Evolutionary conservation across 495 filamentous ascomycete species (phyloP).

Genomic region (Podospora comata): DNA sequence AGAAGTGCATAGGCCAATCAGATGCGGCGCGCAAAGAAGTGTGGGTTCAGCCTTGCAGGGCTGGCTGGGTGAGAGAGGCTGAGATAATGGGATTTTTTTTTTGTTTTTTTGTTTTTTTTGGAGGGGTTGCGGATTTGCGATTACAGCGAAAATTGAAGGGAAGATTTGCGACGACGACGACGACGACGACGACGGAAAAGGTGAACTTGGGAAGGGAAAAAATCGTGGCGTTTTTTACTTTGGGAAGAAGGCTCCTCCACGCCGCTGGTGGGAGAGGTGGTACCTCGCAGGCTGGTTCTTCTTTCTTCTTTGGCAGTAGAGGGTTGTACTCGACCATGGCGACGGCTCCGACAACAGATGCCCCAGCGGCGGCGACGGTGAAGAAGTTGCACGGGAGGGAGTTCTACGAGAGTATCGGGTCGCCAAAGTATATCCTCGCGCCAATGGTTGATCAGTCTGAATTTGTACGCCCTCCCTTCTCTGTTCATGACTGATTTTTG

Average conservation of each 20-base stretch:
- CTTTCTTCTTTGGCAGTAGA: not conserved
- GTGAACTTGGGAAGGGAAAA: not conserved
- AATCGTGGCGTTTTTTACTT: not conserved
- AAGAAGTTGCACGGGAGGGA: slow-evolving; percentile 75
- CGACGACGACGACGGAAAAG: not conserved
- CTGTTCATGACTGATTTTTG: not conserved
- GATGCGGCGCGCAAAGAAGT: not conserved
- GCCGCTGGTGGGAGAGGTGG: not conserved
- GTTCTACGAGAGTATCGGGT: slow-evolving; percentile 91
- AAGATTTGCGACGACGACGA: not conserved
- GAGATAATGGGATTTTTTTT: not conserved
- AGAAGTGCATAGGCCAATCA: not conserved
- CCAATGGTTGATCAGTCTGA: slow-evolving; percentile 99
- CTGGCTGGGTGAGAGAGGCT: not conserved
- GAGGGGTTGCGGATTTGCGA: not conserved
- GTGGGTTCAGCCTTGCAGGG: not conserved
- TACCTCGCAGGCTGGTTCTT: not conserved
- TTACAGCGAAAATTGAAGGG: not conserved
- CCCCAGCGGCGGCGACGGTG: slow-evolving; percentile 10
- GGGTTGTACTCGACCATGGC: not conserved
- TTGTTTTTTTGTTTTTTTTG: no score
- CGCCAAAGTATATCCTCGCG: slow-evolving; percentile 83
- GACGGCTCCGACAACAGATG: slow-evolving; percentile 9
- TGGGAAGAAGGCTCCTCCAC: slow-evolving; percentile 2
- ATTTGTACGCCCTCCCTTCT: slow-evolving; percentile 61